These are phyloP conservation scores for Neospora caninum DNA, from an alignment of 169 alveolate species.

Conservation along the genomic window DNA sequence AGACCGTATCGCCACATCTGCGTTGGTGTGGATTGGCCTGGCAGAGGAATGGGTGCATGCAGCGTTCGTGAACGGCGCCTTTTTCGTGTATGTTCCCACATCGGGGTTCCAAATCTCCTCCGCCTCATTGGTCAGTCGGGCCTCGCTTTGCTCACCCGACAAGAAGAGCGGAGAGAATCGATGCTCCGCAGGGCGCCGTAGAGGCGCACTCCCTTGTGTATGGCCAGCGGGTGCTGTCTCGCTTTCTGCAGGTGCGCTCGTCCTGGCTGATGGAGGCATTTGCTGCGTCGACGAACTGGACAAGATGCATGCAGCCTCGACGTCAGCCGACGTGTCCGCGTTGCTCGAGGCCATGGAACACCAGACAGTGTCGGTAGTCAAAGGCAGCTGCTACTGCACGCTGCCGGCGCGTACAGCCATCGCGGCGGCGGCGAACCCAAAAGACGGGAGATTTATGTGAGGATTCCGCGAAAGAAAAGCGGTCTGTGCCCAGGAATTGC, in stretches of 20 bases:
- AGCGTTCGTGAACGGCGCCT: too few species aligned
- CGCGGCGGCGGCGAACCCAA: conserved; percentile 48
- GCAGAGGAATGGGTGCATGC: too few species aligned
- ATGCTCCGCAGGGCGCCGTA: too few species aligned
- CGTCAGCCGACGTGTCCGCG: conserved; percentile 84
- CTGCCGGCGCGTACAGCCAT: conserved; percentile 46
- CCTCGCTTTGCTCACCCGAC: too few species aligned
- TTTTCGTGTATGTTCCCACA: too few species aligned
- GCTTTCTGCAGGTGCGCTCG: conserved; percentile 91
- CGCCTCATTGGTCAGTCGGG: too few species aligned
- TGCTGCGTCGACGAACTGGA: conserved; percentile 86
- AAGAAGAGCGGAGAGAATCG: too few species aligned
- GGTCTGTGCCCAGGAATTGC: background rate
- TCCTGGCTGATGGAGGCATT: conserved; percentile 94
- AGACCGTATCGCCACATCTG: too few species aligned
- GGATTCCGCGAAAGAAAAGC: background rate
- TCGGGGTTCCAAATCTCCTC: too few species aligned
- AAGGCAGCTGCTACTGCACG: conserved; percentile 50
- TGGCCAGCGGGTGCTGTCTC: too few species aligned
- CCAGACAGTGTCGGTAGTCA: conserved; percentile 91
- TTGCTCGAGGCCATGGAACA: conserved; percentile 96
- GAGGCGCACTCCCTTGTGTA: too few species aligned
- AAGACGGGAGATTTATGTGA: conserved; percentile 31
- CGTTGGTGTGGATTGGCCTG: too few species aligned
- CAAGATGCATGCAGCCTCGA: conserved; percentile 70